Evolutionary conservation across 1,284 basidiomycete genomes (phyloP).

Genomic region (Fomitiporia mediterranea): DNA sequence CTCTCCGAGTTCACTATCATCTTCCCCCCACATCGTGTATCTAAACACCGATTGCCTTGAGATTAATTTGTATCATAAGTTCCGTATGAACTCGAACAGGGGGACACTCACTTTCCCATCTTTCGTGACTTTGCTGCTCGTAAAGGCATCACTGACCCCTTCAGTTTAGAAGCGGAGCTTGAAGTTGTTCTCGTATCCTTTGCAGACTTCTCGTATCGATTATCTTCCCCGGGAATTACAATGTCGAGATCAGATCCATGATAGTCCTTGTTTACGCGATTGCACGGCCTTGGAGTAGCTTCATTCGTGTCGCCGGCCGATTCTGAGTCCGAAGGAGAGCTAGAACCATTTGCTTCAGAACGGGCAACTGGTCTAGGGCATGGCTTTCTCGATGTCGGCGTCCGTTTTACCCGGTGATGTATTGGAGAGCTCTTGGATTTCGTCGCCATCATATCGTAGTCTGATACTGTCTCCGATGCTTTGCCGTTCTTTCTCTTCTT

Average conservation of each 20-base stretch:
- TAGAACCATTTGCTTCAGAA: neutral
- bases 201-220: neutral
- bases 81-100: neutral
- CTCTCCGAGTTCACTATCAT: neutral
- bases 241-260: neutral
- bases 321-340: conserved; percentile 2
- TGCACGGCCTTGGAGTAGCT: neutral
- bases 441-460: neutral
- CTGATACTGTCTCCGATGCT: neutral
- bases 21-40: conserved; percentile 1
- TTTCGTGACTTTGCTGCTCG: neutral
- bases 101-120: neutral
- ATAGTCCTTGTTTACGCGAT: neutral
- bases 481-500: neutral
- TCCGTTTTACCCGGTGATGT: neutral
- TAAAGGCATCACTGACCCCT: conserved; percentile 1
- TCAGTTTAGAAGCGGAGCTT: neutral
- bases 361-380: neutral
- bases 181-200: neutral
- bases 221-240: neutral
- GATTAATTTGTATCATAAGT: neutral
- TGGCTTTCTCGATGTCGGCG: neutral
- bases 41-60: neutral
- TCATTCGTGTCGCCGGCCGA: neutral
- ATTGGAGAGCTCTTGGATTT: neutral